phyloP scores from a whole-genome alignment of 163 green algal genomes.

The Smithsoniella earleae region DNA sequence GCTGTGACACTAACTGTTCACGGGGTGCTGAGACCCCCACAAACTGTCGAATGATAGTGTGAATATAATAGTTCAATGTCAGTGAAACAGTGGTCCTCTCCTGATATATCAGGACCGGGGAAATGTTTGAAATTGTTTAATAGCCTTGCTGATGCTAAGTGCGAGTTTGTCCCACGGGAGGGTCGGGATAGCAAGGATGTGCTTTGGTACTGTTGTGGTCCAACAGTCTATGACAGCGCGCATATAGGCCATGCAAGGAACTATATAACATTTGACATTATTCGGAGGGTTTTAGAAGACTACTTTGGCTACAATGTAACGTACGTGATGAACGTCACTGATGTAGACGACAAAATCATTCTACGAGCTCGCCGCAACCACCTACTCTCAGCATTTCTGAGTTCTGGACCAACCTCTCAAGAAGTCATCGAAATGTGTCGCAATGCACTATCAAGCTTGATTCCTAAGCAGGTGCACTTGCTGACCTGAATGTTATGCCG shows the following conservation, averaged over 20 bases:
- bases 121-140: not conserved
- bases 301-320: slow-evolving; percentile 85
- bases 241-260: slow-evolving; percentile 92
- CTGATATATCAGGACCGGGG: not conserved
- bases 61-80: no score
- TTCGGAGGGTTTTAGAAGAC: slow-evolving; percentile 86
- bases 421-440: not conserved
- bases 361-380: slow-evolving; percentile 74
- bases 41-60: no score
- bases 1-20: no score
- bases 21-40: no score
- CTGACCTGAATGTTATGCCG: no score
- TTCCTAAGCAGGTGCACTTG: slow-evolving; percentile 18
- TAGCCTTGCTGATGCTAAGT: not conserved
- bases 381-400: slow-evolving; percentile 57
- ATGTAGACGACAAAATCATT: slow-evolving; percentile 99
- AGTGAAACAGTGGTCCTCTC: not conserved
- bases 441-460: not conserved
- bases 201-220: slow-evolving; percentile 93
- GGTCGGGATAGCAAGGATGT: slow-evolving; percentile 58
- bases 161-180: slow-evolving; percentile 57
- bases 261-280: slow-evolving; percentile 95
- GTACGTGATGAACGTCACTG: slow-evolving; percentile 97
- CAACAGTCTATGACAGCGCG: slow-evolving; percentile 84
- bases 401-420: not conserved